Evolutionary conservation across 2,329 filamentous ascomycete genomes (phyloP), one percentile per base, ranked within the genome.

Genomic region (Dryadomyces quercus-mongolicae): DNA sequence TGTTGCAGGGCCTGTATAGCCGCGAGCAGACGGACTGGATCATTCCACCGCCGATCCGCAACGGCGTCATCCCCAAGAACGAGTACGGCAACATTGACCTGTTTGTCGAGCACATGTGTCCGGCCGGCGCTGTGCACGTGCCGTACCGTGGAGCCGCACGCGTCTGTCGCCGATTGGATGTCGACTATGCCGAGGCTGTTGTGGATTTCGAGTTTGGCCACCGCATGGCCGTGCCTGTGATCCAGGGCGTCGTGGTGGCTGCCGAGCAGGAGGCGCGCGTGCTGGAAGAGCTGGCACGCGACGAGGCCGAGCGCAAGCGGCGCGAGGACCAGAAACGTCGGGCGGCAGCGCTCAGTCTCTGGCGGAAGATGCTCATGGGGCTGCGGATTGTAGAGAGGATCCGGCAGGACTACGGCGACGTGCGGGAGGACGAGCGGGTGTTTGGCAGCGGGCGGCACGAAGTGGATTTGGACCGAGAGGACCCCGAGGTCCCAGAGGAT

Each of bases 181-280:
- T 97, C 42, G 90, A 96, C 64, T 94, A 84, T 62, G 93, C 93
- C 0, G 93, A 97, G 68, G 93, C 93, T 1, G 93, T 95, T 2
- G 91, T 91, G 0, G 93, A 89, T 1, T 98, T 98, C 65, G 93
- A 98, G 65, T 98, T 97, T 66, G 92, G 92, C 0, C 85, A 93
- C 62, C 86, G 93, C 57, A 91, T 93, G 77, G 93, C 93, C 5
- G 89, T 97, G 1, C 93, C 93, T 0, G 82, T 96, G 0, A 86
- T 97, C 31, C 85, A 88, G 53, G 93, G 92, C 0, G 89, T 96
- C 0, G 90, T 98, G 0, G 80, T 96, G 1, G 88, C 92, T 0
- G 79, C 82, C 58, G 91, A 95, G 67, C 78, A 95, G 60, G 80
- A 87, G 57, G 81, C 84, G 16, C 66, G 78, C 38, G 77, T 96